These are phyloP conservation scores for Phyllosticta paracitricarpa DNA, from an alignment of 2,329 filamentous ascomycete genomes.

Conservation along the genomic window DNA sequence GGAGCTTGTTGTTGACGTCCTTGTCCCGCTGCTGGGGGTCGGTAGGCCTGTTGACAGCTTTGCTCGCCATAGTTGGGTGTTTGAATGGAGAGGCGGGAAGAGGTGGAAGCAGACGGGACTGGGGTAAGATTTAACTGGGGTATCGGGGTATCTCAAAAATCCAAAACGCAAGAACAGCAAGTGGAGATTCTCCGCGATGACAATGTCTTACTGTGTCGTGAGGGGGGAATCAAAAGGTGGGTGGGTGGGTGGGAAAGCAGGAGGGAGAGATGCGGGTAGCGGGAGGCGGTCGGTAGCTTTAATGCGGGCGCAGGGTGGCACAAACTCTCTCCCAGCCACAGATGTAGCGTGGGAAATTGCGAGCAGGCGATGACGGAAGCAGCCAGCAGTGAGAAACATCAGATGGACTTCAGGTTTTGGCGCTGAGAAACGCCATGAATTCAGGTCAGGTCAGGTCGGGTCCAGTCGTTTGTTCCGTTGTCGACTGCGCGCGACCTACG, in stretches of 20 bases:
- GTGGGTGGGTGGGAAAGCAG: neutral
- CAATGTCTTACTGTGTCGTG: neutral
- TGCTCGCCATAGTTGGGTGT: neutral
- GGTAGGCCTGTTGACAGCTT: constrained; percentile 59
- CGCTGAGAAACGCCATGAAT: no score
- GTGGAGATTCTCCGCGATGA: neutral
- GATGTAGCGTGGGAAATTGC: neutral
- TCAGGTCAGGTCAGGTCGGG: no score
- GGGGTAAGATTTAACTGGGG: neutral
- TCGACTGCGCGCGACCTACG: neutral
- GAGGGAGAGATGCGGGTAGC: neutral
- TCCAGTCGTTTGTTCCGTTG: no score
- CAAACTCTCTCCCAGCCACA: neutral
- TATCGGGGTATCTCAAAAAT: constrained; percentile 11
- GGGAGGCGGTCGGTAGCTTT: neutral
- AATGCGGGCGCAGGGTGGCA: neutral
- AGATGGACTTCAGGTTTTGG: no score
- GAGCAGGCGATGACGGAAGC: neutral
- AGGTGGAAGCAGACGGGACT: neutral
- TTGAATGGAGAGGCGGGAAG: neutral
- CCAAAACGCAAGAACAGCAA: neutral
- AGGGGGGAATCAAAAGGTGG: neutral
- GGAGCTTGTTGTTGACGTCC: constrained; percentile 86
- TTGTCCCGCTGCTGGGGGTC: constrained; percentile 67
- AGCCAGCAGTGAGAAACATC: neutral